These are phyloP conservation scores for Poteriospumella lacustris DNA, from an alignment of 108 stramenopile genomes.

Conservation along the genomic window DNA sequence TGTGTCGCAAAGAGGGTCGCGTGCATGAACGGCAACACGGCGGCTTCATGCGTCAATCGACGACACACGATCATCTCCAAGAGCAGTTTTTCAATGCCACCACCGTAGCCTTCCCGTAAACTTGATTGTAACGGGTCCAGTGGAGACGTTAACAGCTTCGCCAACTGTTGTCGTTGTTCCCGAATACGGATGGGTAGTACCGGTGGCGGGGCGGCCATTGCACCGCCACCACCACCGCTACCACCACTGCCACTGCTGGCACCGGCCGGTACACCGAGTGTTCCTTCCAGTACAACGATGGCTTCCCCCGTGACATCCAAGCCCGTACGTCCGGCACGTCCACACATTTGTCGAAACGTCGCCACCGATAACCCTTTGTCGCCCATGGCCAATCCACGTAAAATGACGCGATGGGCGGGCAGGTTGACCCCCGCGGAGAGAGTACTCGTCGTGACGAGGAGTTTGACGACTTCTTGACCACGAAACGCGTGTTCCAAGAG, in stretches of 20 bases:
- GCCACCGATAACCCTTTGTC: not conserved
- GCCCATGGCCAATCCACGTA: slow-evolving; percentile 31
- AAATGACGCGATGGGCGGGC: slow-evolving; percentile 46
- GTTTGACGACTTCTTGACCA: slow-evolving; percentile 33
- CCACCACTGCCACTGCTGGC: slow-evolving; percentile 43
- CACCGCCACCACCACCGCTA: slow-evolving; percentile 22
- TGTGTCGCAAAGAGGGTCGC: slow-evolving; percentile 1
- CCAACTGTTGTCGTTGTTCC: not conserved
- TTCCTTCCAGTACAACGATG: slow-evolving; percentile 28
- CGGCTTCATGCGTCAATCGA: not conserved
- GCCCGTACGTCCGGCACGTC: slow-evolving; percentile 45
- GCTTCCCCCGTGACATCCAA: slow-evolving; percentile 31
- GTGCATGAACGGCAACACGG: not conserved
- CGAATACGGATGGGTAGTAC: not conserved
- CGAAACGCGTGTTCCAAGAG: slow-evolving; percentile 40
- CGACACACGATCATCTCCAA: slow-evolving; percentile 3
- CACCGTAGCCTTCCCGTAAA: not conserved
- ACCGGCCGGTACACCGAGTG: slow-evolving; percentile 39
- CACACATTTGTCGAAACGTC: slow-evolving; percentile 50
- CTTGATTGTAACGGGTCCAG: not conserved
- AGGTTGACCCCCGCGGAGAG: slow-evolving; percentile 51
- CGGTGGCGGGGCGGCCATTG: not conserved
- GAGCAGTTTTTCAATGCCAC: slow-evolving; percentile 24
- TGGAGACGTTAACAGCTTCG: not conserved
- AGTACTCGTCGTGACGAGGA: slow-evolving; percentile 45